Evolutionary conservation across 2,329 filamentous ascomycete genomes (phyloP).

Genomic region (Aspergillus aculeatinus): DNA sequence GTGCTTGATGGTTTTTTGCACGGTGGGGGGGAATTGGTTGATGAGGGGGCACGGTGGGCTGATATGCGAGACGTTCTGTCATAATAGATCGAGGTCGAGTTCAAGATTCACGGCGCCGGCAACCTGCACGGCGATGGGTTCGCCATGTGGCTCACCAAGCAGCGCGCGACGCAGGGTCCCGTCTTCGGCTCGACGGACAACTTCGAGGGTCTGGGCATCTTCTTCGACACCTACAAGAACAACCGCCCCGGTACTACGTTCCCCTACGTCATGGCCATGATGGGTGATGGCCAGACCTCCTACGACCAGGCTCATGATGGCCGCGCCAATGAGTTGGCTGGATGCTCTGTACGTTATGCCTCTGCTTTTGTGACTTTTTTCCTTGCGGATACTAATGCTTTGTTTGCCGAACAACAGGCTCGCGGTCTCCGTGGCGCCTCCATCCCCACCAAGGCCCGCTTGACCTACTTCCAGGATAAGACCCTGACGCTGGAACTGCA

Average conservation of each 20-base stretch:
- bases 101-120: slow-evolving; percentile 85
- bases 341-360: slow-evolving; percentile 68
- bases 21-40: neutral
- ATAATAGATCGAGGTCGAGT: slow-evolving; percentile 80
- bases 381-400: too few relatives aligned
- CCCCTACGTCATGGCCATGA: slow-evolving; percentile 98
- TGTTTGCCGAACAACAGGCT: slow-evolving; percentile 49
- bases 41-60: neutral
- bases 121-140: slow-evolving; percentile 94
- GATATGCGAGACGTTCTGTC: neutral
- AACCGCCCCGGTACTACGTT: slow-evolving; percentile 94
- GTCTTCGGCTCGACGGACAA: slow-evolving; percentile 87
- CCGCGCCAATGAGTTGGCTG: slow-evolving; percentile 87
- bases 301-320: slow-evolving; percentile 96
- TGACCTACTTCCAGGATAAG: slow-evolving; percentile 98
- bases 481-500: slow-evolving; percentile 85
- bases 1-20: neutral
- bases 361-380: too few relatives aligned
- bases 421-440: slow-evolving; percentile 79
- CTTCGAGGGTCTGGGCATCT: slow-evolving; percentile 92
- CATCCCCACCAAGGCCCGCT: slow-evolving; percentile 76
- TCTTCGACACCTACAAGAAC: slow-evolving; percentile 99
- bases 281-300: slow-evolving; percentile 80
- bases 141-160: slow-evolving; percentile 96
- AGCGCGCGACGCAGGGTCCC: slow-evolving; percentile 73